Evolutionary conservation across 352 stramenopile species (phyloP), one percentile per base, ranked within the genome.

Genomic region (Thraustochytrium sp.): DNA sequence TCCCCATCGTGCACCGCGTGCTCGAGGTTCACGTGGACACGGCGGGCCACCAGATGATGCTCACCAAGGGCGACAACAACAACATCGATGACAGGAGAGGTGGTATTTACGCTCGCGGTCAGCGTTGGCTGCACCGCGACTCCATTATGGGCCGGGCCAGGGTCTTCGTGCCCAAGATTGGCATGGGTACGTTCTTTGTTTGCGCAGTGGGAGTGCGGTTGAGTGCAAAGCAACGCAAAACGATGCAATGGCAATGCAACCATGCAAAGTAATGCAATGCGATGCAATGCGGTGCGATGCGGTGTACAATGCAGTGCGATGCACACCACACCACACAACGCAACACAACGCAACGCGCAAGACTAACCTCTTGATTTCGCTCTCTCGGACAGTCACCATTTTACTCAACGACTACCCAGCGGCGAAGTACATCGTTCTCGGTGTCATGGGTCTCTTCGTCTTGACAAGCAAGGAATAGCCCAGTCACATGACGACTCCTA

Each of bases 1-100:
- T 99, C 87, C 97, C 97, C 48, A 99, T 99, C 86, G 97, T 99
- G 21, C 97, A 99, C 89, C 92, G 97, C 65, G 95, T 99, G 82
- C 89, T 99, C 51, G 96, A 99, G 85, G 92, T 98, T 4, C 97
- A 99, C 86, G 87, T 72, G 56, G 49, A 31, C 18, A 82, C 37
- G 16, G n/a, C 34, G 2, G 40, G 74, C n/a, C 82, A n/a, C 36
- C 61, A 53, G 62, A 18, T 11, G 21, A 46, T 75, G 23, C 84
- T 99, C 38, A 99, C 97, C 64, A 99, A 99, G 89, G 97, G 97
- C 59, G 97, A 99, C 90, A 99, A 99, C 89, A 99, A 99, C 89
- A 93, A 96, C 80, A 94, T 99, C 5, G 93, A 99, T 87, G 97
- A 99, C 73, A 87, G 56, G 68, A 44, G 95, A 94, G 44, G 74